phyloP scores from a whole-genome alignment of 108 stramenopile genomes.

The Tribonema minus region DNA sequence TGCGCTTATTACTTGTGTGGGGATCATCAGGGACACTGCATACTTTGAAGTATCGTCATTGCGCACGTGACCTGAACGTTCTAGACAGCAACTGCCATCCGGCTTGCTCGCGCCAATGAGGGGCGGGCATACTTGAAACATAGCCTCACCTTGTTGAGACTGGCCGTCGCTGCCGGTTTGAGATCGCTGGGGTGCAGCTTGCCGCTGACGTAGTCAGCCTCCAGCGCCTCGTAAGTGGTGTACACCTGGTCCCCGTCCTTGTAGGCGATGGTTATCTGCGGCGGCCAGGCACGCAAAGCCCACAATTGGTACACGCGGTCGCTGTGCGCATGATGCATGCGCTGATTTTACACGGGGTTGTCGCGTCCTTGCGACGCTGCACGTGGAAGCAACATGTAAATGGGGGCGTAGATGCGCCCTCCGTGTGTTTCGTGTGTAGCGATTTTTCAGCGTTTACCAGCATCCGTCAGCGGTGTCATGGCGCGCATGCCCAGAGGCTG shows the following conservation, averaged over 20 bases:
- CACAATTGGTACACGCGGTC: neutral
- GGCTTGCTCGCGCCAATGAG: too few relatives aligned
- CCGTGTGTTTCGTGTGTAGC: neutral
- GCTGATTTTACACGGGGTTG: too few relatives aligned
- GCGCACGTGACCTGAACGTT: too few relatives aligned
- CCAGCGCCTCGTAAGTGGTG: constrained; percentile 67
- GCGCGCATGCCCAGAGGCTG: too few relatives aligned
- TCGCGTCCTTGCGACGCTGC: neutral
- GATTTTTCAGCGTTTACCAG: neutral
- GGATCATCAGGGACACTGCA: too few relatives aligned
- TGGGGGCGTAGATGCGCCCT: too few relatives aligned
- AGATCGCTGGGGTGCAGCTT: constrained; percentile 86
- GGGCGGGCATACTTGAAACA: too few relatives aligned
- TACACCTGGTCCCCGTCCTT: constrained; percentile 79
- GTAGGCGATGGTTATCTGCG: constrained; percentile 52
- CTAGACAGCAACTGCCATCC: too few relatives aligned
- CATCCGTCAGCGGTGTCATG: neutral
- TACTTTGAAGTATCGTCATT: too few relatives aligned
- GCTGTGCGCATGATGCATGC: too few relatives aligned
- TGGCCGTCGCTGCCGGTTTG: constrained; percentile 78
- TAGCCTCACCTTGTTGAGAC: constrained; percentile 69
- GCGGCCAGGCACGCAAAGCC: neutral
- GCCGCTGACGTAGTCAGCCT: constrained; percentile 73
- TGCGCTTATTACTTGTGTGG: too few relatives aligned
- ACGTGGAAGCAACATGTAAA: neutral